A percentile compares a stretch with the other conserved stretches of the same genome.
Conservation (phyloP, 2,329 filamentous ascomycete species). For the Macrophomina tecta region DNA sequence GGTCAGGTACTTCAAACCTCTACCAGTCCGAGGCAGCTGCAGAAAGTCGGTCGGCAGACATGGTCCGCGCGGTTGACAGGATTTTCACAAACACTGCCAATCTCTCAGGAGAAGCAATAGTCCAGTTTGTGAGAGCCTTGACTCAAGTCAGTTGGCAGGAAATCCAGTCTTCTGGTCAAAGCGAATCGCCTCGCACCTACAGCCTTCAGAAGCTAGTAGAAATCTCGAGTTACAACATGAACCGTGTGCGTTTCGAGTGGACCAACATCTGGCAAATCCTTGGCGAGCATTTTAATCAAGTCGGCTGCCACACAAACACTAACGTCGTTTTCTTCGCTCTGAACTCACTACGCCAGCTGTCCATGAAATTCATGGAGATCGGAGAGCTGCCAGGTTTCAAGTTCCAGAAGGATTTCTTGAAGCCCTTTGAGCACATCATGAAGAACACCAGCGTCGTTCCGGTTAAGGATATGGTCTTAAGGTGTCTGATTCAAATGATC, state of each 20-base stretch:
- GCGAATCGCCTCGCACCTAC: constrained; percentile 94
- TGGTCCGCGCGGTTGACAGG: constrained; percentile 88
- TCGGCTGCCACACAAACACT: constrained; percentile 95
- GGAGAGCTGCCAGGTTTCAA: constrained; percentile 98
- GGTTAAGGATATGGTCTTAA: constrained; percentile 96
- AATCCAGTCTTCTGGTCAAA: constrained; percentile 95
- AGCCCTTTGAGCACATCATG: constrained; percentile 97
- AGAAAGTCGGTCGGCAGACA: constrained; percentile 90
- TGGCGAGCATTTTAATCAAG: constrained; percentile 98
- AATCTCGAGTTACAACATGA: constrained; percentile 99
- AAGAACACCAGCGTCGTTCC: constrained; percentile 88
- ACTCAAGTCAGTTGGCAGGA: constrained; percentile 99
- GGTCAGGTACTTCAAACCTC: constrained; percentile 30
- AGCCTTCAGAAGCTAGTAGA: constrained; percentile 98
- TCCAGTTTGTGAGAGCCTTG: constrained; percentile 89
- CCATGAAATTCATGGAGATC: constrained; percentile 98
- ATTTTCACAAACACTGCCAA: constrained; percentile 98
- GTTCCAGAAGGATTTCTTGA: constrained; percentile 99
- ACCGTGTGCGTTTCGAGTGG: constrained; percentile 97
- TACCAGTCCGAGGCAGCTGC: constrained; percentile 83
- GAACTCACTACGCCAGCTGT: constrained; percentile 91
- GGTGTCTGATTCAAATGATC: constrained; percentile 98
- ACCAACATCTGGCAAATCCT: constrained; percentile 96
- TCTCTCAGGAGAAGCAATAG: constrained; percentile 89
- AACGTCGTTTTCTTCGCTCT: constrained; percentile 97